phyloP scores from a whole-genome alignment of 805 yeast species.

The Suhomyces sp. region DNA sequence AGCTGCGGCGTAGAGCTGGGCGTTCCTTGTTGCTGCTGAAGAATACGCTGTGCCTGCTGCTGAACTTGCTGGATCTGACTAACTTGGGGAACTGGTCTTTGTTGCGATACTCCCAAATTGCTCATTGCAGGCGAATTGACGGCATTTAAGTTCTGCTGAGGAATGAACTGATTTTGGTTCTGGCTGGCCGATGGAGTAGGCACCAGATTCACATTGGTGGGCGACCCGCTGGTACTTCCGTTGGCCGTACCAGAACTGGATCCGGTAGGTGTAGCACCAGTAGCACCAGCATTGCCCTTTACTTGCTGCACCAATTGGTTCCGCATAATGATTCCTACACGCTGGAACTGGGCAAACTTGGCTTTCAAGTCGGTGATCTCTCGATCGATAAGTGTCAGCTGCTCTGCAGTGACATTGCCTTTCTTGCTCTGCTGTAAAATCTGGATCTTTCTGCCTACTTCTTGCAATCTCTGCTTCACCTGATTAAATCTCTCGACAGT shows the following conservation, averaged over 20 bases:
- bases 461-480: slow-evolving; percentile 46
- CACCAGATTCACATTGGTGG: not conserved
- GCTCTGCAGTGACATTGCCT: slow-evolving; percentile 44
- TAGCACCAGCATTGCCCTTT: not conserved
- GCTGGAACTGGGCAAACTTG: slow-evolving; percentile 49
- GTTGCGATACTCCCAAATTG: slow-evolving; percentile 7
- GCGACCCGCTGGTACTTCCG: not conserved
- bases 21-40: slow-evolving; percentile 9
- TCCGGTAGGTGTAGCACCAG: not conserved
- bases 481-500: slow-evolving; percentile 41
- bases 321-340: slow-evolving; percentile 47
- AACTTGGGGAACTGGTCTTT: not conserved
- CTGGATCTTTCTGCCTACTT: slow-evolving; percentile 48
- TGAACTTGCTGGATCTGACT: slow-evolving; percentile 13
- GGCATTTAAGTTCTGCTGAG: not conserved
- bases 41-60: slow-evolving; percentile 13
- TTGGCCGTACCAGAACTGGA: not conserved
- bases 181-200: not conserved
- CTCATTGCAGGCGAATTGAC: not conserved
- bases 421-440: slow-evolving; percentile 49
- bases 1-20: slow-evolving; percentile 1
- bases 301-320: slow-evolving; percentile 36
- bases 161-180: not conserved
- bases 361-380: slow-evolving; percentile 49
- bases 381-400: slow-evolving; percentile 40